Evolutionary conservation across 805 yeast species (phyloP).

Genomic region (Candida patagonica): DNA sequence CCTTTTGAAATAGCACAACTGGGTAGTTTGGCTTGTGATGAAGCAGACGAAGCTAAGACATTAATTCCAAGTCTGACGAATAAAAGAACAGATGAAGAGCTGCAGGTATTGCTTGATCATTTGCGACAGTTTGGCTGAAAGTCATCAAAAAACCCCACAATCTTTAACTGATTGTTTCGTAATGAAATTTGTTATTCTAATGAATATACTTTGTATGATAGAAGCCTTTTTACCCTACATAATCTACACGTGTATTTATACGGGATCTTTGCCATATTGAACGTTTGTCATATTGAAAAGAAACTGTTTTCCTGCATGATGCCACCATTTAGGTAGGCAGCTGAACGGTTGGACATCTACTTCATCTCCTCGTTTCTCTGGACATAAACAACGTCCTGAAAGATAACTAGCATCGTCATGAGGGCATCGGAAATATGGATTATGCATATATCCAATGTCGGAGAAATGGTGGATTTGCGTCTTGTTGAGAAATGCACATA

Average conservation of each 20-base stretch:
- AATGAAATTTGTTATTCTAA: too few relatives aligned
- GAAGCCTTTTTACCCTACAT: too few relatives aligned
- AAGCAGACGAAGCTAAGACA: slow-evolving; percentile 93
- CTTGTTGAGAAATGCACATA: slow-evolving; percentile 46
- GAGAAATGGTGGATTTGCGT: slow-evolving; percentile 65
- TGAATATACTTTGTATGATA: too few relatives aligned
- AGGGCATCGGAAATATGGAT: slow-evolving; percentile 45
- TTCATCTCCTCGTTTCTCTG: slow-evolving; percentile 23
- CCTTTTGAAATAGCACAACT: slow-evolving; percentile 94
- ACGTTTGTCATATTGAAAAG: slow-evolving; percentile 21
- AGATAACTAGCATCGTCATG: slow-evolving; percentile 26
- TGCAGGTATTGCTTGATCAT: slow-evolving; percentile 82
- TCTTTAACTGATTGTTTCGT: too few relatives aligned
- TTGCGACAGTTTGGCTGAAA: slow-evolving; percentile 35
- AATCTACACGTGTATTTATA: too few relatives aligned
- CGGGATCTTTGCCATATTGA: background rate
- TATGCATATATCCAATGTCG: slow-evolving; percentile 73
- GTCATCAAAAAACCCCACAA: too few relatives aligned
- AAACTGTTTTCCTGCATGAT: slow-evolving; percentile 25
- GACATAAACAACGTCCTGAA: slow-evolving; percentile 30
- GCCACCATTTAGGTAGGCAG: slow-evolving; percentile 31
- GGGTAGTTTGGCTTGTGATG: slow-evolving; percentile 83
- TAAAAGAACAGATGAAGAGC: slow-evolving; percentile 77
- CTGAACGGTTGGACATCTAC: slow-evolving; percentile 27
- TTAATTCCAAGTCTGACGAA: slow-evolving; percentile 77